These are phyloP conservation scores for Trichomonas tenax DNA, from an alignment of 208 protist species.

Conservation along the genomic window DNA sequence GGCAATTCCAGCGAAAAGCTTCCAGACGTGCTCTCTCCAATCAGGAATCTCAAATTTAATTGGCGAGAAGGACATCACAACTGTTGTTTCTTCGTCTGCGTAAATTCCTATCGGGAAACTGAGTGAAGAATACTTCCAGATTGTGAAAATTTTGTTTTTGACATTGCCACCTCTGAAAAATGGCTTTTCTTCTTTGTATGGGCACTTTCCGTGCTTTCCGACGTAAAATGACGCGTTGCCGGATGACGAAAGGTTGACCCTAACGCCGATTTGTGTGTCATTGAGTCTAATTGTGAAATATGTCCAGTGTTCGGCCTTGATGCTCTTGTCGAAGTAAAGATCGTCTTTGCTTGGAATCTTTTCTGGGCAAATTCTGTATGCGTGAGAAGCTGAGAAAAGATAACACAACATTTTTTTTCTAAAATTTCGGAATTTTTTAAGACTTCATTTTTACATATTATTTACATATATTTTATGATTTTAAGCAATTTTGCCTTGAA, in stretches of 20 bases:
- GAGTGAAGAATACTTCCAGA: not conserved
- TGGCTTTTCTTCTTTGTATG: not conserved
- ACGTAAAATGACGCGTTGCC: not conserved
- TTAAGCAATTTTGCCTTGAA: too few species aligned
- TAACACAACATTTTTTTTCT: not conserved
- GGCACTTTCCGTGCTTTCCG: not conserved
- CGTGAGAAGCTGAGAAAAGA: not conserved
- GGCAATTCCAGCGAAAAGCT: not conserved
- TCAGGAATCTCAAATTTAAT: not conserved
- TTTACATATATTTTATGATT: too few species aligned
- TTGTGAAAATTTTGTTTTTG: not conserved
- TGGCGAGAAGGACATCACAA: not conserved
- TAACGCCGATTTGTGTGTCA: not conserved
- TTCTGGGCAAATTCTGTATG: not conserved
- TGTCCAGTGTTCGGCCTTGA: not conserved
- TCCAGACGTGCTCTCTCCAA: not conserved
- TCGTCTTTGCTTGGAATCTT: not conserved
- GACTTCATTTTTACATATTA: not conserved
- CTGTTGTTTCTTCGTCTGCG: not conserved
- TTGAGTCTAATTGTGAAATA: not conserved
- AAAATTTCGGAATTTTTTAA: not conserved
- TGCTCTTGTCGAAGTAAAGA: not conserved
- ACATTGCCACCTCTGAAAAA: not conserved
- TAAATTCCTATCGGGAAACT: not conserved
- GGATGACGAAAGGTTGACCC: not conserved